These are phyloP conservation scores for Candida schatavii DNA, from an alignment of 805 yeast species.

Conservation along the genomic window DNA sequence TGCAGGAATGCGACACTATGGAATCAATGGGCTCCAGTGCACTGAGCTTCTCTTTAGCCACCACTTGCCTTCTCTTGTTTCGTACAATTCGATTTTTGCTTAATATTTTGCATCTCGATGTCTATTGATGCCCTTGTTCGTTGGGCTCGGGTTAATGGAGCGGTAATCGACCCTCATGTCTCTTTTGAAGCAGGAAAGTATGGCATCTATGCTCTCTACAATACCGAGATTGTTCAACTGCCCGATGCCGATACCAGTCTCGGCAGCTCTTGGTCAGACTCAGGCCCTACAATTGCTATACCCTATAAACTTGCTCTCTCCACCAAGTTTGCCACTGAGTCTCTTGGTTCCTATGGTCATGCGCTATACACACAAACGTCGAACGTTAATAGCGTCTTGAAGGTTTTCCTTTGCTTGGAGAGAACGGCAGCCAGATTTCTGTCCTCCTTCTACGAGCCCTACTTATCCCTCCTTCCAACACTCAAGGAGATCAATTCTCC, in stretches of 20 bases:
- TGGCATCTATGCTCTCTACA: constrained; percentile 24
- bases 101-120: neutral
- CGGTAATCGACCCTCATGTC: constrained; percentile 20
- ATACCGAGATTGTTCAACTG: too few relatives aligned
- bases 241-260: constrained; percentile 5
- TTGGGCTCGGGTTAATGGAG: constrained; percentile 35
- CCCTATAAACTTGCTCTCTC: constrained; percentile 13
- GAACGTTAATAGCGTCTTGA: constrained; percentile 30
- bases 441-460: constrained; percentile 25
- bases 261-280: neutral
- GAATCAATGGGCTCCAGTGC: too few relatives aligned
- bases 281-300: neutral
- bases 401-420: constrained; percentile 33
- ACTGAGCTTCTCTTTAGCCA: too few relatives aligned
- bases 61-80: too few relatives aligned
- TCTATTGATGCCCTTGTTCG: neutral
- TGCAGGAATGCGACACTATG: too few relatives aligned
- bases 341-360: constrained; percentile 13
- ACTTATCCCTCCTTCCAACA: constrained; percentile 32
- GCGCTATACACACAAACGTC: constrained; percentile 12
- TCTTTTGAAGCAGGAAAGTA: constrained; percentile 19
- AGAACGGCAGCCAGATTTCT: constrained; percentile 12
- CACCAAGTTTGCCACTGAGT: constrained; percentile 21
- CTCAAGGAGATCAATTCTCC: constrained; percentile 55
- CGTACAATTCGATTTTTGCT: too few relatives aligned